phyloP scores from a whole-genome alignment of 805 yeast genomes.

The Ogataea ramenticola region DNA sequence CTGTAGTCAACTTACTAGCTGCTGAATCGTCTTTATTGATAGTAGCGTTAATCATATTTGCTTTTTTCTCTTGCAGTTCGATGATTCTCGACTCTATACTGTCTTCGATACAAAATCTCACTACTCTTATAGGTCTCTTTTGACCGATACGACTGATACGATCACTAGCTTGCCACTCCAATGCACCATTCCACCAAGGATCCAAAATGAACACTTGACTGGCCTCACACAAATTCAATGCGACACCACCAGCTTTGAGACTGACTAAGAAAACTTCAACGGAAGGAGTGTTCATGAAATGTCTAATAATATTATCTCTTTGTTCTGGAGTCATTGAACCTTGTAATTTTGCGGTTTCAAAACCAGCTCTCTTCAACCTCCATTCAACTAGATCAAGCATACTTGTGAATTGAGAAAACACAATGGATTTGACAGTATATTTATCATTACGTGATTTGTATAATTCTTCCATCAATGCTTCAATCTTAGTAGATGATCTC shows the following conservation, averaged over 20 bases:
- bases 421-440: conserved; percentile 90
- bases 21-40: conserved; percentile 91
- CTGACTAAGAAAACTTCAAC: conserved; percentile 95
- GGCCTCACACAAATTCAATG: conserved; percentile 92
- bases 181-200: conserved; percentile 99
- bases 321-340: conserved; percentile 97
- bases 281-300: conserved; percentile 86
- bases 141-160: conserved; percentile 98
- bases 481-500: conserved; percentile 94
- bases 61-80: conserved; percentile 94
- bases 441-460: conserved; percentile 80
- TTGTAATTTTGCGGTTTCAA: conserved; percentile 86
- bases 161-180: conserved; percentile 98
- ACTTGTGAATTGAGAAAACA: conserved; percentile 93
- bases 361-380: conserved; percentile 92
- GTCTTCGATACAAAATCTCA: conserved; percentile 91
- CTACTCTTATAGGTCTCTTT: conserved; percentile 85
- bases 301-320: conserved; percentile 82
- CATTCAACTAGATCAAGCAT: conserved; percentile 96
- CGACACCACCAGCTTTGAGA: conserved; percentile 98
- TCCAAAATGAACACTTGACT: conserved; percentile 93
- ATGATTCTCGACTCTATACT: conserved; percentile 94
- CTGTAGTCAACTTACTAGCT: conserved; percentile 80
- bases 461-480: conserved; percentile 89
- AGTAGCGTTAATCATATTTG: conserved; percentile 96